Percentiles rank a stretch among this genome's conserved stretches.
Conservation (phyloP, 1,284 basidiomycete species). For the Ganoderma sp. region DNA sequence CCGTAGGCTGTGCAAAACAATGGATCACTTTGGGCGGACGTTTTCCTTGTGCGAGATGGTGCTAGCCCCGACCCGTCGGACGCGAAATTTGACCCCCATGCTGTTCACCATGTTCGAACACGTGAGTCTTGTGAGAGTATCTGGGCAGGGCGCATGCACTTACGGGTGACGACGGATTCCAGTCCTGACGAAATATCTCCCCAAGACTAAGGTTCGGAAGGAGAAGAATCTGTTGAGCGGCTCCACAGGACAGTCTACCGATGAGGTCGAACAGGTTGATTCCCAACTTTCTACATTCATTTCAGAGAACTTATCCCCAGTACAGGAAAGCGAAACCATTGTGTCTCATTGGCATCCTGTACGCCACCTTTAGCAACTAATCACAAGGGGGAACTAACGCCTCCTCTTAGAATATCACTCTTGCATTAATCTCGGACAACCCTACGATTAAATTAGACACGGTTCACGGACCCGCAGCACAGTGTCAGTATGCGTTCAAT, state of each 20-base stretch:
- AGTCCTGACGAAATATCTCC: constrained; percentile 88
- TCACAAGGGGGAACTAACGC: not conserved
- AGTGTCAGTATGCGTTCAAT: constrained; percentile 54
- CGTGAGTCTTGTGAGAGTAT: constrained; percentile 52
- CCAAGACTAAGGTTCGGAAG: constrained; percentile 75
- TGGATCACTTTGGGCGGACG: constrained; percentile 84
- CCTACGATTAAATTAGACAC: constrained; percentile 59
- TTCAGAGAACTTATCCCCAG: constrained; percentile 10
- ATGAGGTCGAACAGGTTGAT: constrained; percentile 48
- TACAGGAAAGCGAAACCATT: constrained; percentile 57
- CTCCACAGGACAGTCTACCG: constrained; percentile 38
- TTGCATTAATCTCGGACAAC: constrained; percentile 84
- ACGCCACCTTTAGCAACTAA: constrained; percentile 20
- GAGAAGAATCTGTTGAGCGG: constrained; percentile 81
- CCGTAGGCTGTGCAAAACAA: constrained; percentile 78
- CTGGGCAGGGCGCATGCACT: not conserved
- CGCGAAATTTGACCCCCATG: constrained; percentile 54
- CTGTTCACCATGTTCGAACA: constrained; percentile 82
- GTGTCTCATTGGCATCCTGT: constrained; percentile 87
- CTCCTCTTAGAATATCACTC: constrained; percentile 75
- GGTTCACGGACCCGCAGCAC: constrained; percentile 66
- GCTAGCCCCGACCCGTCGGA: constrained; percentile 68
- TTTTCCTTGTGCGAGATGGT: constrained; percentile 77
- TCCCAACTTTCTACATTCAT: constrained; percentile 19
- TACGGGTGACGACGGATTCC: constrained; percentile 15